A percentile compares a stretch with the other conserved stretches of the same genome.
These are phyloP conservation scores for Leptomonas pyrrhocoris DNA, from an alignment of 208 protist species.

Conservation along the genomic window DNA sequence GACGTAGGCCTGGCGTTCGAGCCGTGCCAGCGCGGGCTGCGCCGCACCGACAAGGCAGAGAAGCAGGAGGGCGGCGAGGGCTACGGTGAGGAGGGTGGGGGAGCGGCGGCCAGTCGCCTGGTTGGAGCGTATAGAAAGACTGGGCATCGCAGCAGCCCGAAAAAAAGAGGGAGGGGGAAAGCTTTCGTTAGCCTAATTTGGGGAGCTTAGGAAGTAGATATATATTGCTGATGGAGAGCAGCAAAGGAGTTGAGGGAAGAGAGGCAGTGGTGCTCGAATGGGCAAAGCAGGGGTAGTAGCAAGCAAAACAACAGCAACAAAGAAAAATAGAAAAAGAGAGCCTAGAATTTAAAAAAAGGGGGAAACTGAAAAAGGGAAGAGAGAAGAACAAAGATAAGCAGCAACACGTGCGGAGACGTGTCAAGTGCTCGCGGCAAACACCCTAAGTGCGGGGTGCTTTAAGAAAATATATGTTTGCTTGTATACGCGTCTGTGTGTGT, in stretches of 20 bases:
- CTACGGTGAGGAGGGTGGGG: not conserved
- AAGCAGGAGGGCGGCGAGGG: not conserved
- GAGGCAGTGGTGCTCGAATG: too few species aligned
- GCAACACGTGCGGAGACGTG: not conserved
- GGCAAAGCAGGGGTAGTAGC: too few species aligned
- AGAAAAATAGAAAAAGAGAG: conserved; percentile 10
- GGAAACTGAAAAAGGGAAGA: not conserved
- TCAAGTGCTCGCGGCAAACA: too few species aligned
- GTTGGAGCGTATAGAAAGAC: not conserved
- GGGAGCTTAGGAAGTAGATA: too few species aligned
- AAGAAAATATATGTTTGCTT: too few species aligned
- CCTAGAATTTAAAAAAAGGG: not conserved
- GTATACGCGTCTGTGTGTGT: too few species aligned
- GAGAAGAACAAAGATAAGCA: not conserved
- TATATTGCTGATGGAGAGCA: too few species aligned
- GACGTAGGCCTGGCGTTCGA: conserved; percentile 29
- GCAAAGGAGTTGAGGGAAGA: too few species aligned
- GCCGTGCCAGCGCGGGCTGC: conserved; percentile 8
- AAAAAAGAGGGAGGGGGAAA: conserved; percentile 1
- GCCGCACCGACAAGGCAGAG: conserved; percentile 2
- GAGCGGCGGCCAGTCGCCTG: not conserved
- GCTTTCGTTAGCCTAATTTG: too few species aligned
- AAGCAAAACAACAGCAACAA: conserved; percentile 2
- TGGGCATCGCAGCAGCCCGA: not conserved
- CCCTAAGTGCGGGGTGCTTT: too few species aligned